These are phyloP conservation scores for Plectosphaerella sp. DNA, from an alignment of 2,329 filamentous ascomycete genomes.

Conservation along the genomic window DNA sequence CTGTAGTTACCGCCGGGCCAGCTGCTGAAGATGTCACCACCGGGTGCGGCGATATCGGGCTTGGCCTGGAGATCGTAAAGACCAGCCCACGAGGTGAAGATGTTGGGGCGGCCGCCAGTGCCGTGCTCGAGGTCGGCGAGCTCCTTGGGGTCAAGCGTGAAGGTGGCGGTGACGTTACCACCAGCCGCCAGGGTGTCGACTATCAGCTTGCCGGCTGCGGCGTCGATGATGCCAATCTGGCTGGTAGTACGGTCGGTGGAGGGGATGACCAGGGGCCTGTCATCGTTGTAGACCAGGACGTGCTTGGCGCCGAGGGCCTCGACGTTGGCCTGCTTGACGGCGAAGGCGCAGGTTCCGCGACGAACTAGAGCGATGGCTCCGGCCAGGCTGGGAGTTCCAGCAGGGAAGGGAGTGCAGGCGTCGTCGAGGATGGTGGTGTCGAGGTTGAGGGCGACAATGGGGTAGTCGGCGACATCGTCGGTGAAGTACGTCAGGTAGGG, in stretches of 20 bases:
- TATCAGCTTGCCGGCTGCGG: conserved; percentile 18
- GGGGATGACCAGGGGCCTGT: conserved; percentile 11
- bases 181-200: conserved; percentile 18
- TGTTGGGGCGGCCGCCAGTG: conserved; percentile 26
- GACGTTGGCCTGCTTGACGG: conserved; percentile 21
- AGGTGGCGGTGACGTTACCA: conserved; percentile 22
- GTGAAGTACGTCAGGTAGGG: conserved; percentile 27
- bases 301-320: conserved; percentile 19
- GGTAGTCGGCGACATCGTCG: conserved; percentile 26
- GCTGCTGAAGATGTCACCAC: conserved; percentile 35
- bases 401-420: conserved; percentile 20
- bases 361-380: conserved; percentile 22
- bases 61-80: conserved; percentile 37
- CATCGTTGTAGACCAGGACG: conserved; percentile 25
- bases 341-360: conserved; percentile 25
- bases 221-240: conserved; percentile 16
- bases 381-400: conserved; percentile 14
- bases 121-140: conserved; percentile 16
- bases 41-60: conserved; percentile 37
- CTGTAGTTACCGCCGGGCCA: conserved; percentile 31
- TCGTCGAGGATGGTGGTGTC: conserved; percentile 19
- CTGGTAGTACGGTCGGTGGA: conserved; percentile 7
- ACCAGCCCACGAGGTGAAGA: conserved; percentile 38
- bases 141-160: conserved; percentile 18
- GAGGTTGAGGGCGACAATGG: conserved; percentile 18